Evolutionary conservation across 2,329 filamentous ascomycete genomes (phyloP).

Genomic region (Pestalotiopsis sp.): DNA sequence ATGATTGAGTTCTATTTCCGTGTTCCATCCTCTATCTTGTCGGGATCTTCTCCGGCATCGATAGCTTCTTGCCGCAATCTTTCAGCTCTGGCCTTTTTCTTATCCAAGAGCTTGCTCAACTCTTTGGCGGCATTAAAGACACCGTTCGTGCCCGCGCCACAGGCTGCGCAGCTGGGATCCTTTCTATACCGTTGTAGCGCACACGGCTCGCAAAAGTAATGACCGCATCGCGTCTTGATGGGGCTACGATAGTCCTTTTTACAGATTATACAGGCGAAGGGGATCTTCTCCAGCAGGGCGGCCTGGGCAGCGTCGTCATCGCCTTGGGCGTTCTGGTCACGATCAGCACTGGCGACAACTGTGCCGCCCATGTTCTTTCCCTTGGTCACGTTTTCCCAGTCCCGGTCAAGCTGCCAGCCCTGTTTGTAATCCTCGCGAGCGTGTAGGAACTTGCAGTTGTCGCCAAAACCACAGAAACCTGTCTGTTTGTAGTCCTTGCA

Average conservation of each 20-base stretch:
- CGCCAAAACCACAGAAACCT: slow-evolving; percentile 71
- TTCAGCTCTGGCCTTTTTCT: slow-evolving; percentile 65
- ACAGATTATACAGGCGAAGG: slow-evolving; percentile 89
- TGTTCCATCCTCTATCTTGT: slow-evolving; percentile 40
- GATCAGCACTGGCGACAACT: slow-evolving; percentile 61
- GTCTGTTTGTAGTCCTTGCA: slow-evolving; percentile 94
- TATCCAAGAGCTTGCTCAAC: slow-evolving; percentile 77
- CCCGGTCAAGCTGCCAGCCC: slow-evolving; percentile 92
- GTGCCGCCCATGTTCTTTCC: slow-evolving; percentile 65
- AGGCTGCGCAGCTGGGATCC: slow-evolving; percentile 84
- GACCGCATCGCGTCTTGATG: slow-evolving; percentile 85
- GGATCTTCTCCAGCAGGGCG: slow-evolving; percentile 78
- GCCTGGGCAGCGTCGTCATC: slow-evolving; percentile 63
- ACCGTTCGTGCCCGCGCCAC: slow-evolving; percentile 81
- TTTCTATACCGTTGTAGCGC: slow-evolving; percentile 85
- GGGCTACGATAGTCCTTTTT: slow-evolving; percentile 77
- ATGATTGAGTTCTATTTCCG: neutral
- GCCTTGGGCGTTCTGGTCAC: slow-evolving; percentile 35
- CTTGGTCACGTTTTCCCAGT: slow-evolving; percentile 87
- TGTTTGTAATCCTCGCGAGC: slow-evolving; percentile 80
- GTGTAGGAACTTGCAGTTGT: slow-evolving; percentile 82
- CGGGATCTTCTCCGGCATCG: slow-evolving; percentile 48
- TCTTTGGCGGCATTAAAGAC: slow-evolving; percentile 89
- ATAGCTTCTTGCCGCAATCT: slow-evolving; percentile 55
- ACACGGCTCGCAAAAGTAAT: slow-evolving; percentile 94